phyloP scores from a whole-genome alignment of 2,329 filamentous ascomycete genomes.

The Alternaria infectoria region DNA sequence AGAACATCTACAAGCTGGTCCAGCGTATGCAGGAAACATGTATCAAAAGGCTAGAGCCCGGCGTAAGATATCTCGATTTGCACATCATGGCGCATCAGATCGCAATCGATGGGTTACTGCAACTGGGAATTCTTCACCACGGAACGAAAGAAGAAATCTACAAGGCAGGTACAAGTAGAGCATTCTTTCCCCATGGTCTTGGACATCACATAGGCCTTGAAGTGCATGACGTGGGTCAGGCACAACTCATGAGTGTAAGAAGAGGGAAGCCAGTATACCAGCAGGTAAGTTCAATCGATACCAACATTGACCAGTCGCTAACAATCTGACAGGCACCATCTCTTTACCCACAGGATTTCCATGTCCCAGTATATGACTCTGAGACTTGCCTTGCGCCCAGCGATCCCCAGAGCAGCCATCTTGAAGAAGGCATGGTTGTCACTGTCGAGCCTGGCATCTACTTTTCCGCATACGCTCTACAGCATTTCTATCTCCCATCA shows the following conservation, averaged over 20 bases:
- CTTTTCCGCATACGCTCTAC: constrained; percentile 88
- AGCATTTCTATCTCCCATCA: constrained; percentile 73
- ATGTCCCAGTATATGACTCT: constrained; percentile 40
- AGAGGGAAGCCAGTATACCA: constrained; percentile 28
- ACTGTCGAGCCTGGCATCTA: constrained; percentile 69
- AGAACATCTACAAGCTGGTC: constrained; percentile 78
- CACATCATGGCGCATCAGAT: constrained; percentile 76
- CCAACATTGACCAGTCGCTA: not conserved
- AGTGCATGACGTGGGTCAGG: constrained; percentile 71
- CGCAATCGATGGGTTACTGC: constrained; percentile 72
- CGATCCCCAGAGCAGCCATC: constrained; percentile 40
- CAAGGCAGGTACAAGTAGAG: constrained; percentile 77
- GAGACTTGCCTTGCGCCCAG: constrained; percentile 40
- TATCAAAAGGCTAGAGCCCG: constrained; percentile 71
- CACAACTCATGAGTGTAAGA: constrained; percentile 42
- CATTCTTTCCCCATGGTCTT: constrained; percentile 90
- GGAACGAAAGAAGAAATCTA: constrained; percentile 74
- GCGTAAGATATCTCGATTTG: constrained; percentile 72
- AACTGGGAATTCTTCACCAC: constrained; percentile 73
- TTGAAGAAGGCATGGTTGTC: constrained; percentile 63
- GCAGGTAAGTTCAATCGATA: constrained; percentile 23
- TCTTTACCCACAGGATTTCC: constrained; percentile 40
- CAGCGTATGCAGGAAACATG: constrained; percentile 80
- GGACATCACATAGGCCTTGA: constrained; percentile 94
- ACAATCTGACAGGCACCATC: constrained; percentile 30